Evolutionary conservation across 208 protist species (phyloP).

Genomic region (Trypanosoma rangeli): DNA sequence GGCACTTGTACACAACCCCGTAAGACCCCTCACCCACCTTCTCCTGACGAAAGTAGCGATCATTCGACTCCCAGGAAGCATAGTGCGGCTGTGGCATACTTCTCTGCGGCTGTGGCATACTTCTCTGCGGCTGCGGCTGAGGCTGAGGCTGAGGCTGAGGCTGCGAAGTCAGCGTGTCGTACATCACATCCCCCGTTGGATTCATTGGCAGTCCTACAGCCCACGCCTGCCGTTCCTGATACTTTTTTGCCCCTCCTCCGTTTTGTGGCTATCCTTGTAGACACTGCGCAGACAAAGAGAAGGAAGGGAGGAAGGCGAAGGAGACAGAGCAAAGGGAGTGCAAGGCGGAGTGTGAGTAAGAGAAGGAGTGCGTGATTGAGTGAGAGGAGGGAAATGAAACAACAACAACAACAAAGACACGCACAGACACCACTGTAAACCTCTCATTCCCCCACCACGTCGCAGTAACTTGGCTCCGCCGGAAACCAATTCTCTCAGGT

Average conservation of each 20-base stretch:
- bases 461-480: too few relatives aligned
- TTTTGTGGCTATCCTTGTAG: neutral
- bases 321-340: too few relatives aligned
- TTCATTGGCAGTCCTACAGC: neutral
- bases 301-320: too few relatives aligned
- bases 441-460: too few relatives aligned
- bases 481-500: too few relatives aligned
- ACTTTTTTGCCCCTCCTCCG: neutral
- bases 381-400: too few relatives aligned
- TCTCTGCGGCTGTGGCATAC: slow-evolving; percentile 6
- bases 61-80: slow-evolving; percentile 6
- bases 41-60: slow-evolving; percentile 85
- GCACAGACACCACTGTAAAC: neutral
- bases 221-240: neutral
- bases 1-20: slow-evolving; percentile 96
- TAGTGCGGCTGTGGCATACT: slow-evolving; percentile 3
- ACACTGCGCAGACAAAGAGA: neutral
- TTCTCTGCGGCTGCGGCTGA: slow-evolving; percentile 4
- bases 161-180: slow-evolving; percentile 12
- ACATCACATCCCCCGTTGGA: slow-evolving; percentile 12
- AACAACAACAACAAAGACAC: neutral
- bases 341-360: too few relatives aligned
- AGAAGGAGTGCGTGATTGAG: too few relatives aligned
- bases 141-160: too few relatives aligned
- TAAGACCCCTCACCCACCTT: slow-evolving; percentile 98